Evolutionary conservation across 2,329 filamentous ascomycete species (phyloP), one percentile per base, ranked within the genome.

Genomic region (Fusarium pseudonygamai): DNA sequence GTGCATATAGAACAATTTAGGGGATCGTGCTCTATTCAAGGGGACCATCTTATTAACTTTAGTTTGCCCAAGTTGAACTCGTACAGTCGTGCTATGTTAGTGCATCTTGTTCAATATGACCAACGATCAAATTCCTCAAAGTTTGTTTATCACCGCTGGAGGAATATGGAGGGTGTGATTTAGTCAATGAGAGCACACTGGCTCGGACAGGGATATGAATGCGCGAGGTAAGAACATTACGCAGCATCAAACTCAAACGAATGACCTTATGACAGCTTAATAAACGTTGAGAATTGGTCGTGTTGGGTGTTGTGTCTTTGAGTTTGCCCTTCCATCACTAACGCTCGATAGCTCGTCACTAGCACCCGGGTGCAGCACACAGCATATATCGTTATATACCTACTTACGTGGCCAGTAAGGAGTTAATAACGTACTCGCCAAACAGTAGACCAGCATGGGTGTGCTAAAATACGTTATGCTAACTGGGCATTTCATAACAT

Each of bases 1-100:
- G 72, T 30, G 45, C 42, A 71, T 59, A 74, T 77, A 77, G 75
- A 77, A 39, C 34, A 72, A 34, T 59, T 59, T 30, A 72, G 39
- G 52, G 69, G 49, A 62, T 55, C 10, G 63, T 30, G 40, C 39
- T 30, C n/a, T 24, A 32, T 52, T 37, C 10, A 26, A 42, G 14
- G 12, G 7, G 37, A 28, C 11, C 22, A 43, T n/a, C 16, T 34
- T 32, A 12, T 14, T 34, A 24, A 50, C 30, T 50, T 24, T 20
- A 20, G 20, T 34, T 20, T 20, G 32, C 47, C 16, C 22, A 28
- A 37, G 9, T 26, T 53, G 18, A 26, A 28, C 32, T 37, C 13
- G 32, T 36, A 16, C 14, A 13, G 14, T 28, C 34, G 13, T 50
- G 24, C 28, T 34, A 22, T 53, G n/a, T 28, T 28, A 28, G 15